These are phyloP conservation scores for Raffaelea deltoideospora DNA, from an alignment of 2,329 filamentous ascomycete species.

Conservation along the genomic window DNA sequence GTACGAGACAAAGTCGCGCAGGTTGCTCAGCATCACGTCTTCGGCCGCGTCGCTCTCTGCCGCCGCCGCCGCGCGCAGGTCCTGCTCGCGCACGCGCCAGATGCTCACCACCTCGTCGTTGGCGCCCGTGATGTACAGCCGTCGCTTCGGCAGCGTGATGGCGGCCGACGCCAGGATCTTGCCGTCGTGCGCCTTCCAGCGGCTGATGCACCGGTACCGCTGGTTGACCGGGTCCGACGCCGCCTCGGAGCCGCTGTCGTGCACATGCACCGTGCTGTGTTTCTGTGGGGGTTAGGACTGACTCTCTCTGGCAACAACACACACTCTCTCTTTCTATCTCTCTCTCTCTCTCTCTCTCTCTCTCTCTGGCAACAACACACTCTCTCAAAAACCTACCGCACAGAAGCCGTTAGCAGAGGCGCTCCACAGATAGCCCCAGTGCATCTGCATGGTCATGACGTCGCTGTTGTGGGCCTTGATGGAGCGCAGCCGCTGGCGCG, in stretches of 20 bases:
- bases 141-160: slow-evolving; percentile 51
- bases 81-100: slow-evolving; percentile 56
- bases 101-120: slow-evolving; percentile 83
- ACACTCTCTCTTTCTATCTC: too few species aligned
- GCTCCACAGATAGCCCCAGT: slow-evolving; percentile 73
- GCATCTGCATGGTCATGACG: slow-evolving; percentile 74
- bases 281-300: slow-evolving; percentile 26
- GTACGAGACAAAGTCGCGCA: slow-evolving; percentile 79
- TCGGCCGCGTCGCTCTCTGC: slow-evolving; percentile 23
- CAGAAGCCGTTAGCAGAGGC: slow-evolving; percentile 80
- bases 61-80: slow-evolving; percentile 19
- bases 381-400: slow-evolving; percentile 40
- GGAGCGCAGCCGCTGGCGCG: slow-evolving; percentile 73
- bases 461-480: slow-evolving; percentile 71
- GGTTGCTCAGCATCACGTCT: slow-evolving; percentile 50
- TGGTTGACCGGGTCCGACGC: slow-evolving; percentile 40
- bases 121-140: slow-evolving; percentile 87
- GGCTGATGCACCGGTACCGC: slow-evolving; percentile 18
- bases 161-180: slow-evolving; percentile 76
- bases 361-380: too few species aligned
- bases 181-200: slow-evolving; percentile 55
- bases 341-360: too few species aligned
- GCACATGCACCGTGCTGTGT: slow-evolving; percentile 51
- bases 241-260: slow-evolving; percentile 41
- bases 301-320: too few species aligned